Percentiles rank a stretch among this genome's conserved stretches.
Evolutionary conservation across 2,329 filamentous ascomycete species (phyloP).

Genomic region (Plenodomus lindquistii): DNA sequence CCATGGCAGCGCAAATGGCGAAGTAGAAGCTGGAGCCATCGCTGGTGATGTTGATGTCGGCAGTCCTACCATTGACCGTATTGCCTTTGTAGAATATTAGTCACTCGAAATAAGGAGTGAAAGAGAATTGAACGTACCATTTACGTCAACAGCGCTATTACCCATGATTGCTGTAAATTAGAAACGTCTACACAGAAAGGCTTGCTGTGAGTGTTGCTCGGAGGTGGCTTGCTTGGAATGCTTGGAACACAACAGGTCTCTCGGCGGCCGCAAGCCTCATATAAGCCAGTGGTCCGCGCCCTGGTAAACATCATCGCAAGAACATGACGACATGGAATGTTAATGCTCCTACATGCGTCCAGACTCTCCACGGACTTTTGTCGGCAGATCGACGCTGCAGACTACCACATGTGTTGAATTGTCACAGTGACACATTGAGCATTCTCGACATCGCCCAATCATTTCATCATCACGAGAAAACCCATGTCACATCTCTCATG

Average conservation of each 20-base stretch:
- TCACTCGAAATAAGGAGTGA: background rate
- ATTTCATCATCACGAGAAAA: too few species aligned
- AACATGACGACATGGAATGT: background rate
- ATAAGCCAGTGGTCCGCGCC: background rate
- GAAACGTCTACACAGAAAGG: background rate
- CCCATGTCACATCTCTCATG: too few species aligned
- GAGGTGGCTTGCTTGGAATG: background rate
- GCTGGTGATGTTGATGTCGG: conserved; percentile 62
- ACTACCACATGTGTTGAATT: background rate
- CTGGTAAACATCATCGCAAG: background rate
- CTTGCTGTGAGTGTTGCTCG: background rate
- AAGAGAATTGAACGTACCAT: conserved; percentile 14
- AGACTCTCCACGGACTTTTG: background rate
- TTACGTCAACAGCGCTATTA: conserved; percentile 29
- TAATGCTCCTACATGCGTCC: background rate
- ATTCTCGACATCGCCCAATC: too few species aligned
- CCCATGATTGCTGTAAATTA: conserved; percentile 5
- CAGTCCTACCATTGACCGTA: conserved; percentile 50
- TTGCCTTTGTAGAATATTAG: conserved; percentile 31
- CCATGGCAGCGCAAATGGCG: conserved; percentile 64
- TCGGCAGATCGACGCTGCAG: background rate
- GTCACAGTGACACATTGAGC: background rate
- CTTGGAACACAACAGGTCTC: background rate
- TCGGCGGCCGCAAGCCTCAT: background rate
- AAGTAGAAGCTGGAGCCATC: conserved; percentile 67